Evolutionary conservation across 225 moss, liverwort and hornwort genomes (phyloP).

Genomic region (Marchantia polymorpha): DNA sequence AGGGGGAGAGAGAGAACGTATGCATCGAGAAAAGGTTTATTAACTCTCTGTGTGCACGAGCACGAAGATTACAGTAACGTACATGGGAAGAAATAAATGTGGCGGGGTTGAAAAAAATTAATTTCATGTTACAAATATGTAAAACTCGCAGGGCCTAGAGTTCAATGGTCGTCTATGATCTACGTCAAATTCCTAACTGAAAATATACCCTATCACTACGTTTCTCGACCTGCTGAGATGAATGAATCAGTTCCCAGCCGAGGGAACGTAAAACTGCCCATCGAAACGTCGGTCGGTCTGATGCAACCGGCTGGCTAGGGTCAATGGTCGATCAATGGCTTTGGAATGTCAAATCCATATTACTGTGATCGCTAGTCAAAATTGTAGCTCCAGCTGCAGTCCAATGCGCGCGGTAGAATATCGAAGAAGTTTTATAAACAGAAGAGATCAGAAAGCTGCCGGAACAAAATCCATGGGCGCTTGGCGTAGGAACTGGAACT

Average conservation of each 20-base stretch:
- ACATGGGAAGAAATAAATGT: neutral
- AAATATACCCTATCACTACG: neutral
- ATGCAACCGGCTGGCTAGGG: neutral
- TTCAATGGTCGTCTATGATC: neutral
- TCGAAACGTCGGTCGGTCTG: neutral
- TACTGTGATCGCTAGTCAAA: constrained; percentile 13
- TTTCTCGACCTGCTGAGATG: neutral
- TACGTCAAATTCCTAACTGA: neutral
- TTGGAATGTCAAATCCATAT: neutral
- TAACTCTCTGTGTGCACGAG: constrained; percentile 1
- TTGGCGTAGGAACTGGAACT: neutral
- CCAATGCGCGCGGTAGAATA: neutral
- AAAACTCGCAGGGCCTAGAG: neutral
- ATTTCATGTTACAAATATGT: neutral
- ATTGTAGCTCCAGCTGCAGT: constrained; percentile 14
- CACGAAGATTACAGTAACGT: constrained; percentile 20
- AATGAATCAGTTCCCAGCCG: neutral
- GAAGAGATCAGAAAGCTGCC: neutral
- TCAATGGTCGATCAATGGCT: neutral
- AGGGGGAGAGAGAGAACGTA: too few relatives aligned
- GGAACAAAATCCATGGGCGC: neutral
- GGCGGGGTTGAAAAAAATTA: neutral
- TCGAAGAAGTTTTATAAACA: neutral
- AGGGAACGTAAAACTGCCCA: neutral
- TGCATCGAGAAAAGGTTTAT: too few relatives aligned